Conservation (phyloP, 352 stramenopile species). For the Synura sp. region DNA sequence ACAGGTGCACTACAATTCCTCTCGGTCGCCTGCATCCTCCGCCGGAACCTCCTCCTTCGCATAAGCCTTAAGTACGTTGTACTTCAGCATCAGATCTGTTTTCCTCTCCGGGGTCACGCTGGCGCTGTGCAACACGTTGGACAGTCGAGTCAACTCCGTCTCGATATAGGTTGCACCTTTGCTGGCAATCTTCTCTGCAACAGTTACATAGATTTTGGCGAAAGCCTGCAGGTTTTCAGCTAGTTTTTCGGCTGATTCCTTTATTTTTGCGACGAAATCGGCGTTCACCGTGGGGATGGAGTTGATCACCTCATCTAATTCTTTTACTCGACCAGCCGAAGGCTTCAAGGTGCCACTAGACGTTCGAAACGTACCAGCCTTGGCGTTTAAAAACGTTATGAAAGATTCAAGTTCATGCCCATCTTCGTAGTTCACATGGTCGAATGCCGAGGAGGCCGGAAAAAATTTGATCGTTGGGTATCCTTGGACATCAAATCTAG, state of each 20-base stretch:
- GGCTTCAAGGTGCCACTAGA: constrained; percentile 64
- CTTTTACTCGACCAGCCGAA: constrained; percentile 67
- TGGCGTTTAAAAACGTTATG: constrained; percentile 80
- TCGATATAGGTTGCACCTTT: constrained; percentile 74
- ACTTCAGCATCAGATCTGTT: constrained; percentile 74
- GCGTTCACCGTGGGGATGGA: constrained; percentile 48
- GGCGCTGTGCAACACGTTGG: constrained; percentile 66
- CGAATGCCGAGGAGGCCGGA: constrained; percentile 59
- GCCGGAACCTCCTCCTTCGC: no score
- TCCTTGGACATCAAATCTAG: constrained; percentile 69
- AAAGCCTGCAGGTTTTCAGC: constrained; percentile 64
- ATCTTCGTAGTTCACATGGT: constrained; percentile 72
- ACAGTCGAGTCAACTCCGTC: constrained; percentile 70
- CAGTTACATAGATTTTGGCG: constrained; percentile 74
- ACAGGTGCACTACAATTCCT: no score
- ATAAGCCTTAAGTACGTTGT: constrained; percentile 77
- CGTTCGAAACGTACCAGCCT: constrained; percentile 71
- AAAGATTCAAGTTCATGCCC: constrained; percentile 77
- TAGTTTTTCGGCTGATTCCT: constrained; percentile 64
- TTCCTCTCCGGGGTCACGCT: constrained; percentile 75
- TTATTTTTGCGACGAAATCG: constrained; percentile 57
- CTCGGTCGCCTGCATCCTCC: no score
- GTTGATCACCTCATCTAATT: constrained; percentile 72
- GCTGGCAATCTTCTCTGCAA: constrained; percentile 77
- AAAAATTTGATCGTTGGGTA: constrained; percentile 89